Base-by-base conservation (phyloP, 2,329 filamentous ascomycete genomes). In the Calonectria hongkongensis region DNA sequence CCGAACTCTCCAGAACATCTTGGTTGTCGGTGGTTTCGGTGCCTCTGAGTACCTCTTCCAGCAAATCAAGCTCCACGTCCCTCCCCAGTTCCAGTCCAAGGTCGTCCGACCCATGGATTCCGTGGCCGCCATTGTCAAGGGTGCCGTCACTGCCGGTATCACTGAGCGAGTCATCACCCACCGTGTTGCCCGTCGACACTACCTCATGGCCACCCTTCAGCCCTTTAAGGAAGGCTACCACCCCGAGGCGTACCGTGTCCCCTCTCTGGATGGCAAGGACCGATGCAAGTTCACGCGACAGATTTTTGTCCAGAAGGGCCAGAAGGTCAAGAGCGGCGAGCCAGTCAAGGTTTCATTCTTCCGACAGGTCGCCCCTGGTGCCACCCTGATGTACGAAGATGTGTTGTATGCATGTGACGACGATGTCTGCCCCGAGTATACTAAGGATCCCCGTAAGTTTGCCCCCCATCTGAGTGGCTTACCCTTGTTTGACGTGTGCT, bases 171-270 rank as follows among this genome's bases (percentile, higher is more conserved):
- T 99, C 79, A 93, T 99, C 82, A 99, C 97, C 16, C 97, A 98
- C 82, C 96, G 97, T 89, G 95, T 99, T 72, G 97, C 97, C 58
- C 94, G 97, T 88, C 93, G 97, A 74, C 97, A 99, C 86, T 99
- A 99, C 86, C 94, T 99, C 80, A 98, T 99, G 97, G 97, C 96
- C 50, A 99, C 97, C 1, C 90, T 99, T 39, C 97, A 99, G 84
- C 97, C 97, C 1, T 99, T 99, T 89, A 98, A 98, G 86, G 97
- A 98, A 84, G 97, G 97, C 21, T 97, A 98, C 84, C 97, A 99
- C 83, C 97, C 97, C 13, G 97, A 99, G 85, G 96, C 97, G 66
- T 99, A 98, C 88, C 95, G 97, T 82, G 97, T 98, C 28, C 97
- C 97, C 21, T 98, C 95, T 74, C 90, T 99, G 70, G 97, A 99